phyloP scores from a whole-genome alignment of 176 grass and related monocot species.

The Carex littledalei region DNA sequence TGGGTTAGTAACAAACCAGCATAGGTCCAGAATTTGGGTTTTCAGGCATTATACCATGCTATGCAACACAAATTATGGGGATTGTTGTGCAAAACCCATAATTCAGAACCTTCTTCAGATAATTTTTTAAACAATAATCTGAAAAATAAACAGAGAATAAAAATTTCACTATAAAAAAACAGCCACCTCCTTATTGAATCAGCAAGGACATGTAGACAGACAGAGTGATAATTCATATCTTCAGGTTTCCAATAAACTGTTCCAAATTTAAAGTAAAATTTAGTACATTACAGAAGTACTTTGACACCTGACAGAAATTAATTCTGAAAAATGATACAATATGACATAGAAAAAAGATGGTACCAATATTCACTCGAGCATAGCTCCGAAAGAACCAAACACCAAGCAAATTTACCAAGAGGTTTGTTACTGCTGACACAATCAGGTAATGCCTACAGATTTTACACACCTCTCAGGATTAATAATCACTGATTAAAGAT shows the following conservation, averaged over 20 bases:
- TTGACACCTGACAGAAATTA: background rate
- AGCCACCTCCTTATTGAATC: slow-evolving; percentile 88
- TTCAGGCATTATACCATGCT: background rate
- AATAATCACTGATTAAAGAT: background rate
- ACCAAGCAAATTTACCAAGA: slow-evolving; percentile 94
- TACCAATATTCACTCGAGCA: slow-evolving; percentile 86
- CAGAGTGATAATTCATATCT: slow-evolving; percentile 97
- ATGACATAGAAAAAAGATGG: background rate
- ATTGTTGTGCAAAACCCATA: background rate
- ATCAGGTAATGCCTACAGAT: slow-evolving; percentile 79
- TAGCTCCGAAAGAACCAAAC: slow-evolving; percentile 97
- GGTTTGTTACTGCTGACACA: slow-evolving; percentile 88
- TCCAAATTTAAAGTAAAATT: background rate
- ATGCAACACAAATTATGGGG: background rate
- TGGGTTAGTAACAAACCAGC: background rate
- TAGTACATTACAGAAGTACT: too few species aligned
- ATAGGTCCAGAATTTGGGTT: background rate
- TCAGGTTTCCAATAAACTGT: slow-evolving; percentile 91
- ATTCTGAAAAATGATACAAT: background rate
- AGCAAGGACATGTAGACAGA: slow-evolving; percentile 88
- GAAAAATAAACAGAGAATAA: background rate
- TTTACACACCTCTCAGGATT: background rate
- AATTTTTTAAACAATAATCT: background rate
- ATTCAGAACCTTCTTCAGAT: background rate
- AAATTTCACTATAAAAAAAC: background rate